Base-by-base conservation (phyloP, 345 rosid genomes). In the Dipteronia dyeriana region DNA sequence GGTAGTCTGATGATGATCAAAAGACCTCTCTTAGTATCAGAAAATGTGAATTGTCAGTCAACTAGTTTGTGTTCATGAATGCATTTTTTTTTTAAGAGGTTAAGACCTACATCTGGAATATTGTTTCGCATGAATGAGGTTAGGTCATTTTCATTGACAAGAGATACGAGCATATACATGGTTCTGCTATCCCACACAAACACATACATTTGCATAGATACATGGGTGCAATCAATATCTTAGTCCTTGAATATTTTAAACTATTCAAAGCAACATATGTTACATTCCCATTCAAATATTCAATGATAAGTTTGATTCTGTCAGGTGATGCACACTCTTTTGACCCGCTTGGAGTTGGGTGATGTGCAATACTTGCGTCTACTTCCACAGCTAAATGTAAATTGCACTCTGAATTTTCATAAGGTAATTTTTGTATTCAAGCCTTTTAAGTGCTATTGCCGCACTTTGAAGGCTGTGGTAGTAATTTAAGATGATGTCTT, bases 301-400 rank as follows among this genome's bases (percentile, higher is more conserved):
- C 45, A 25, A 19, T 63, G 53, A 43, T 26, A 25, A 75, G 68
- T 76, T 81, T 61, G 74, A 23, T 68, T 76, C 76, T 85, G 82
- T 74, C 91, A 96, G 99, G 98, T 92, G 79, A 92, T 96, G 91
- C 94, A 89, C 73, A 96, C 98, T 41, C 81, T 96, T 82, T 78
- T 96, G 81, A 92, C 97, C 51, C 96, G 87, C 77, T 79, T 96
- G 92, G 99, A 96, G 85, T 82, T 92, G 87, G 99, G 98, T 62
- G 95, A 91, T 81, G 88, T 87, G 59, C 86, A 90, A 73, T 91
- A 92, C 85, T 79, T 96, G 83, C 92, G 80, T 41, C 82, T 94
- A 82, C 86, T 94, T 82, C 97, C 98, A 11, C 94, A 87, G 70
- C 79, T 85, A 71, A 91, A 89, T 77, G 87, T 85, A 61, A 90